Evolutionary conservation across 345 rosid species (phyloP).

Genomic region (Crucihimalaya himalaica): DNA sequence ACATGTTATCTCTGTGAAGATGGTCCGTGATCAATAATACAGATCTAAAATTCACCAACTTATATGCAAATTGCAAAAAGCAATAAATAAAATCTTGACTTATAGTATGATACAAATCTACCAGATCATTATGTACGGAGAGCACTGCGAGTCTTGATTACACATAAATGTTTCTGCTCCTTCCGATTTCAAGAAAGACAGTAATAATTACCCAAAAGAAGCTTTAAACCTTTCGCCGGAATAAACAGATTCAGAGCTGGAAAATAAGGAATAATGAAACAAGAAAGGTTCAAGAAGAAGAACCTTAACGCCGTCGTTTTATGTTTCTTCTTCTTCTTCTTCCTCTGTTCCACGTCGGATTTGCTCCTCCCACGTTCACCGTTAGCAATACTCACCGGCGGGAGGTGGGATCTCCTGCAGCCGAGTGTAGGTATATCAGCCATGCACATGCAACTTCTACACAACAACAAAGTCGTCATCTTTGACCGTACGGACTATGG

Average conservation of each 20-base stretch:
- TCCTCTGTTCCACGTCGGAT: conserved; percentile 36
- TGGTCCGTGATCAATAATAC: conserved; percentile 25
- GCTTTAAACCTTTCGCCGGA: conserved; percentile 18
- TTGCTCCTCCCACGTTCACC: conserved; percentile 41
- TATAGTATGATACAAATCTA: conserved; percentile 22
- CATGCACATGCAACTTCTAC: conserved; percentile 93
- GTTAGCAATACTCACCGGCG: conserved; percentile 35
- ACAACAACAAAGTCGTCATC: conserved; percentile 66
- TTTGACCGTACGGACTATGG: conserved; percentile 89
- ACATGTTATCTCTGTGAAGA: conserved; percentile 10
- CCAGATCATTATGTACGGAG: conserved; percentile 11
- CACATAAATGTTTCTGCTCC: conserved; percentile 30
- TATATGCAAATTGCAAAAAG: conserved; percentile 2
- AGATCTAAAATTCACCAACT: conserved; percentile 20
- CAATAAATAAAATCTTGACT: conserved; percentile 22
- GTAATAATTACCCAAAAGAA: conserved; percentile 15
- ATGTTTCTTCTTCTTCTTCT: conserved; percentile 25
- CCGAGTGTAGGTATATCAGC: conserved; percentile 76
- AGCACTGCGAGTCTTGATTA: conserved; percentile 9
- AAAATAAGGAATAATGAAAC: conserved; percentile 26
- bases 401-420: conserved; percentile 63
- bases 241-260: conserved; percentile 25
- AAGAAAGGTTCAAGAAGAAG: conserved; percentile 42
- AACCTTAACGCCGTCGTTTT: conserved; percentile 8
- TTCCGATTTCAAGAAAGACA: conserved; percentile 21